Conservation (phyloP, 441 rosid species). For the Pelargonium cotyledonis region DNA sequence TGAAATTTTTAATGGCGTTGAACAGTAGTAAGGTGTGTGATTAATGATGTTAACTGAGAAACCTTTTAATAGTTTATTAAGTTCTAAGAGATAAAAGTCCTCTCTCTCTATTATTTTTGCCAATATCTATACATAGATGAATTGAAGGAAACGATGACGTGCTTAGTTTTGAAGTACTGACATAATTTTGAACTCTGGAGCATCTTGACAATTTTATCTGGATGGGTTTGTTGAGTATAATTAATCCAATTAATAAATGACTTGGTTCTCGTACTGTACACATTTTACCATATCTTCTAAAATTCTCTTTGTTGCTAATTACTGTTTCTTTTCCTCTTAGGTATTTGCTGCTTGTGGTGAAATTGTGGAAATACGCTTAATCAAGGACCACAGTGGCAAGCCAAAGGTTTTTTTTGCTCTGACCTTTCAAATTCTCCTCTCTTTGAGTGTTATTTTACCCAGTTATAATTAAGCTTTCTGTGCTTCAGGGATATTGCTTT, state of each 20-base stretch:
- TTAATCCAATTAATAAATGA: background rate
- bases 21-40: background rate
- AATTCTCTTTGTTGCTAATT: background rate
- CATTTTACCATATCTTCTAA: constrained; percentile 3
- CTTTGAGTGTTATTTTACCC: background rate
- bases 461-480: background rate
- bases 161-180: background rate
- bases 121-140: background rate
- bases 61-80: background rate
- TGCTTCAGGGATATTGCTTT: constrained; percentile 14
- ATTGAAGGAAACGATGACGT: background rate
- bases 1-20: background rate
- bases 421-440: constrained; percentile 1
- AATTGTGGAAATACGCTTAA: constrained; percentile 9
- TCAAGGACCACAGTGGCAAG: constrained; percentile 12
- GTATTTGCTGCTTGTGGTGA: constrained; percentile 8
- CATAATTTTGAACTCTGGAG: background rate
- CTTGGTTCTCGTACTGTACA: background rate
- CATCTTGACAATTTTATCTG: background rate
- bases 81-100: background rate
- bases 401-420: constrained; percentile 8
- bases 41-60: background rate
- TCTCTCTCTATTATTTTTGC: background rate
- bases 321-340: constrained; percentile 6
- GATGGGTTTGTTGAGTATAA: background rate